Base-by-base conservation (phyloP, 192 early-diverging fungal genomes). In the Podila horticola region DNA sequence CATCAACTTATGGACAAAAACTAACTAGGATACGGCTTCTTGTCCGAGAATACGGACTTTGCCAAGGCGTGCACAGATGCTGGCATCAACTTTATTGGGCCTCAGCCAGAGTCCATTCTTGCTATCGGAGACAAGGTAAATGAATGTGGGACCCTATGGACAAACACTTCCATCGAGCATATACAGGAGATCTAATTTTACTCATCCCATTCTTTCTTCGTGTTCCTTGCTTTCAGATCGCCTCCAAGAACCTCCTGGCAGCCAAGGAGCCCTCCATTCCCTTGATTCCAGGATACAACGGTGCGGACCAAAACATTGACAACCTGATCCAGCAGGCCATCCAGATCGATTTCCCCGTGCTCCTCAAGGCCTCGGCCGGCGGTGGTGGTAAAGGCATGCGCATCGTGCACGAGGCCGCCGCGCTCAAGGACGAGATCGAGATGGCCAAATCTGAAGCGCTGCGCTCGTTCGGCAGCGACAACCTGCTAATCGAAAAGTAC, bases 381-480 rank as follows among this genome's bases (percentile, higher is more conserved):
- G 90, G 90, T 33, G 90, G 90, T 72, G 89, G 89, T 30, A 90
- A 90, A 62, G 90, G 90, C n/a, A 91, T 91, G 90, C 85, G 90
- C 34, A 82, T 87, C 45, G 90, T 90, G 7, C 72, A 84, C 38
- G 74, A 86, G 36, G 85, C 83, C 22, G 84, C 83, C n/a, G 84
- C 85, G 3, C 66, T 88, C 45, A 75, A 66, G 38, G 86, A 88
- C 24, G 86, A 90, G 70, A 88, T 90, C 30, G 82, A 86, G 67
- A 83, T 81, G 63, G 89, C 90, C 22, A 82, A 85, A 58, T 84
- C 84, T 5, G 90, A 91, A 72, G 83, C 88, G 8, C 51, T 88
- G 30, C 84, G 87, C 20, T 79, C 87, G 5, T 91, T 91, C 74
- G 90, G 90, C 62, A 86, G 85, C 49, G 87, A 85, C 66, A 77